Evolutionary conservation across 495 filamentous ascomycete species (phyloP).

Genomic region (Aspergillus panamensis): DNA sequence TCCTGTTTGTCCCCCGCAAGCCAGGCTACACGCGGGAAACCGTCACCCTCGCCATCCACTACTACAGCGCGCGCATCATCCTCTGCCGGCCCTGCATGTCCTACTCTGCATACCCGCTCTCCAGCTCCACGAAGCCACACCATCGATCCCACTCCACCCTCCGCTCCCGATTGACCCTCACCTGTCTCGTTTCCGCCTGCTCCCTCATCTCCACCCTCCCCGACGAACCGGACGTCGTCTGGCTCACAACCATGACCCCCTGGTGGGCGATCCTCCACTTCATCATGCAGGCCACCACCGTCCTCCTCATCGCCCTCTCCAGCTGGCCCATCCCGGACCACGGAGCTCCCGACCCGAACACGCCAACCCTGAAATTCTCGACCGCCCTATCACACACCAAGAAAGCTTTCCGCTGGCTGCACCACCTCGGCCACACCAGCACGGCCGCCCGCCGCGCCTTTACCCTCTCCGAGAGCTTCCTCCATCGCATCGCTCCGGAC

Average conservation of each 20-base stretch:
- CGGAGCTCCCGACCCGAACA: neutral
- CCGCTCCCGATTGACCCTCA: constrained; percentile 46
- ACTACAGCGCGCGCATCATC: constrained; percentile 53
- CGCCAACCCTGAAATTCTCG: constrained; percentile 17
- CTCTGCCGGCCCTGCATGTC: constrained; percentile 58
- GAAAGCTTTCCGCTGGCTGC: constrained; percentile 50
- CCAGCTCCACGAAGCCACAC: neutral
- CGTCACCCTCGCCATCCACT: constrained; percentile 48
- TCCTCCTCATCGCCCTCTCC: constrained; percentile 54
- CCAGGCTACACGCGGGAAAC: constrained; percentile 25
- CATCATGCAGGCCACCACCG: constrained; percentile 57
- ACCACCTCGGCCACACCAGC: constrained; percentile 38
- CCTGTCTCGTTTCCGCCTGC: constrained; percentile 55
- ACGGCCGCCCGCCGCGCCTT: constrained; percentile 49
- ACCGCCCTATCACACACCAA: constrained; percentile 41
- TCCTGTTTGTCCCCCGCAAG: constrained; percentile 7
- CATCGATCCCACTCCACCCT: constrained; percentile 39
- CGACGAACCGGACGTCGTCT: constrained; percentile 30
- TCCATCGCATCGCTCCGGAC: constrained; percentile 28
- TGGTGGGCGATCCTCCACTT: constrained; percentile 64
- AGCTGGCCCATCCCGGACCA: constrained; percentile 16
- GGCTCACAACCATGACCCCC: constrained; percentile 48
- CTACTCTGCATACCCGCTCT: constrained; percentile 6
- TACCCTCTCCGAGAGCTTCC: constrained; percentile 33
- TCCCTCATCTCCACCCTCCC: constrained; percentile 51